Base-by-base conservation (phyloP, 2,329 filamentous ascomycete species). In the Verticillium alfalfae region DNA sequence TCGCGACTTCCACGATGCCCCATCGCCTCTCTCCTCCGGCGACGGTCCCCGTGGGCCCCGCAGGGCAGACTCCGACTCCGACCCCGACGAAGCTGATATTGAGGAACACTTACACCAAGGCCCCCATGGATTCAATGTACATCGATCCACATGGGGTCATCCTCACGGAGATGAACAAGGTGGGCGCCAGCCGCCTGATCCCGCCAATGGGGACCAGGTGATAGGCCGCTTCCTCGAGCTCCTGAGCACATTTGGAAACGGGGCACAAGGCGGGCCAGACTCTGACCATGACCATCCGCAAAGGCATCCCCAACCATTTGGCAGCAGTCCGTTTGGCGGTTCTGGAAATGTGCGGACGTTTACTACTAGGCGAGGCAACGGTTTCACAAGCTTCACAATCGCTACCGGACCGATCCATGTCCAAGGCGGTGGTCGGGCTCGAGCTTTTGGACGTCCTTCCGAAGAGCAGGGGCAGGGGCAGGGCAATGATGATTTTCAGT, bases 71-170 rank as follows among this genome's bases (percentile, higher is more conserved):
- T 71, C 76, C 58, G 78, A 82, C 62, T 84, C 84, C 2, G 85
- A 88, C 62, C 84, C 84, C 1, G 84, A 85, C 15, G 84, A 86
- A 66, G 81, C 76, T 34, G 82, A 87, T 67, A 84, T 87, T 63
- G 82, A 86, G 31, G 80, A 86, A 34, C 76, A 81, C 41, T 57
- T 79, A n/a, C 64, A 68, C 22, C 68, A 66, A 34, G 78, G 75
- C 0, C 75, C 77, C 2, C 72, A 76, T 41, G 77, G 78, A 9
- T 74, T 82, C 63, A 31, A 55, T 10, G 74, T 76, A 59, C 73
- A 73, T 34, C 76, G 75, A 36, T 73, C 71, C 18, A 72, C 75
- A 34, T 70, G 72, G 59, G 60, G 62, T 36, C 45, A 49, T 34
- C n/a, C 45, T 18, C 22, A 52, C 18, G n/a, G 18, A 26, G n/a